Evolutionary conservation across 306 rosid species (phyloP), one percentile per base, ranked within the genome.

Genomic region (Parietaria judaica): DNA sequence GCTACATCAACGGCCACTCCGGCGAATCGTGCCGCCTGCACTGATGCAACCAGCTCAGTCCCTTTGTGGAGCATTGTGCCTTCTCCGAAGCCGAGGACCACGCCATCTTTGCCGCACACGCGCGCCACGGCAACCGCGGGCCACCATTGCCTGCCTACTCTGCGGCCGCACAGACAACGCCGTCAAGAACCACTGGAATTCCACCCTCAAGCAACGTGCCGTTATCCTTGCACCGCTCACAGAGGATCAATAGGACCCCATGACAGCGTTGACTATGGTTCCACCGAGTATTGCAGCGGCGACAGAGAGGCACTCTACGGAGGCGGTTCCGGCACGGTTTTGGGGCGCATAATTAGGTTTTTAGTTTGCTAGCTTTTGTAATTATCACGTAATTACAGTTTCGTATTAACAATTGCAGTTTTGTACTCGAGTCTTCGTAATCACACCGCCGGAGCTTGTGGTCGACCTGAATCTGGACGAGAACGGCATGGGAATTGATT

Each of bases 131-230:
- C 0, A 94, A 94, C 80, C 66, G 97, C 38, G 99, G 99, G 97
- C 99, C 70, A 84, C 97, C 75, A 94, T 94, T 58, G 99, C 99
- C 7, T 74, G 97, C 0, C 58, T 88, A 13, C 81, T 92, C 4
- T 96, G 90, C 4, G 99, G 99, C n/a, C 78, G 99, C 63, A 94
- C 99, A 3, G 99, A 94, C 39, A 94, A 94, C 70, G 95, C 99
- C 4, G 86, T 94, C 0, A 94, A 94, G 74, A 94, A 94, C 58
- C 99, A 94, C 76, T 94, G 99, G 99, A 94, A 94, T 63, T 94
- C 99, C 12, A 89, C 97, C 4, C 82, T 94, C 12, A 94, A 94
- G 83, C 74, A 95, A 14, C 77, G 87, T 54, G 76, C 6, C 5
- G 57, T 23, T 23, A 23, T 23, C 31, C 31, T 23, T 23, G 31